Conservation (phyloP, 495 filamentous ascomycete genomes). For the Aspergillus cristatus region DNA sequence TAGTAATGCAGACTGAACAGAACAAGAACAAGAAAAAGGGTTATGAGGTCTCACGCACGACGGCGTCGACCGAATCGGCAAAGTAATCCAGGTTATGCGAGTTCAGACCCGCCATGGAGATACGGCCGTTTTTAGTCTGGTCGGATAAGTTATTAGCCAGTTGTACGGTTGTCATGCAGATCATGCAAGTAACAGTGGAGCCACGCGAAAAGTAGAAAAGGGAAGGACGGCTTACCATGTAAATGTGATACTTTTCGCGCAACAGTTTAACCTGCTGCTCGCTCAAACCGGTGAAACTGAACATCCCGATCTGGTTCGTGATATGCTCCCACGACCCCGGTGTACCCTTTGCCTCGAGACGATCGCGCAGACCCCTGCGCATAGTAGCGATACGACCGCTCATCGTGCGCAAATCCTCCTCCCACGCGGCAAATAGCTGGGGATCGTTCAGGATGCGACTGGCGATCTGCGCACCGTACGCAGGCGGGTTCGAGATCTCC, state of each 20-base stretch:
- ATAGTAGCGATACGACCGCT: constrained; percentile 86
- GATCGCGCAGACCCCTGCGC: constrained; percentile 63
- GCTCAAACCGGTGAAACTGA: constrained; percentile 86
- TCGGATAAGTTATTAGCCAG: constrained; percentile 4
- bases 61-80: constrained; percentile 77
- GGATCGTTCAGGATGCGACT: constrained; percentile 73
- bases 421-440: constrained; percentile 82
- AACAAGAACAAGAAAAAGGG: constrained; percentile 2
- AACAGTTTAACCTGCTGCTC: constrained; percentile 81
- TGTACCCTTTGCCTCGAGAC: constrained; percentile 69
- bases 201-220: neutral
- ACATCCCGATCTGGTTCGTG: constrained; percentile 99
- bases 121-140: constrained; percentile 92
- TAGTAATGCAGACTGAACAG: no score
- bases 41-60: constrained; percentile 56
- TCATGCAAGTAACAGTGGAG: no score
- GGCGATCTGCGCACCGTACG: constrained; percentile 88
- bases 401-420: constrained; percentile 88
- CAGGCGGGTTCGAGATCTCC: constrained; percentile 93
- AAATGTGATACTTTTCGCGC: constrained; percentile 75
- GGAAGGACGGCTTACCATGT: constrained; percentile 63
- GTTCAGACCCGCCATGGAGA: constrained; percentile 94
- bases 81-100: constrained; percentile 86
- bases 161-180: no score
- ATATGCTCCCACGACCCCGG: constrained; percentile 95